phyloP scores from a whole-genome alignment of 345 rosid species.

The Excoecaria agallocha region DNA sequence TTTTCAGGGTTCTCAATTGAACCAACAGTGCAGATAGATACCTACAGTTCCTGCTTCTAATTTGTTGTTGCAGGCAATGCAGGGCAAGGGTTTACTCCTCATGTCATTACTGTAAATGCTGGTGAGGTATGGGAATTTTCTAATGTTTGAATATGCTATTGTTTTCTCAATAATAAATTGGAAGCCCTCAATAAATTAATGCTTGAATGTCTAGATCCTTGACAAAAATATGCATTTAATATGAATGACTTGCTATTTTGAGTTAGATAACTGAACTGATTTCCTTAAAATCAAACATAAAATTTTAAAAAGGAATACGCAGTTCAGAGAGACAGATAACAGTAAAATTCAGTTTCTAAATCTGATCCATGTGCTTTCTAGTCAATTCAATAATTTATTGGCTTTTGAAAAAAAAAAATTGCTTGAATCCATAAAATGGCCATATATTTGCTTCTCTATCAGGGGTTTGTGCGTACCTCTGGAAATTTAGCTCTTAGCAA shows the following conservation, averaged over 20 bases:
- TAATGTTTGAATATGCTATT: constrained; percentile 1
- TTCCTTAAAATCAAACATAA: background rate
- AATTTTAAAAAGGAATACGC: background rate
- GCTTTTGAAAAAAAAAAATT: background rate
- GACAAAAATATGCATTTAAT: background rate
- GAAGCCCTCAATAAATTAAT: background rate
- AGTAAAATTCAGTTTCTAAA: background rate
- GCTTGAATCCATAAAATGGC: background rate
- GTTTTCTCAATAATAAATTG: background rate
- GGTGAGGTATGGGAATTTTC: constrained; percentile 64
- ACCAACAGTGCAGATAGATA: background rate
- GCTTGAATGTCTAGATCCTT: background rate
- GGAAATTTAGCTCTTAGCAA: background rate
- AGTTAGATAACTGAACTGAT: background rate
- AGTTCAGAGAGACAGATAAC: background rate
- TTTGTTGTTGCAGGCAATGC: constrained; percentile 53
- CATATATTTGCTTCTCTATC: background rate
- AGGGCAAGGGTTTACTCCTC: constrained; percentile 77
- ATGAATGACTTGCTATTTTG: background rate
- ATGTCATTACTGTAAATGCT: constrained; percentile 62
- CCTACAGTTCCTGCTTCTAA: constrained; percentile 3
- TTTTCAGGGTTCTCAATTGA: constrained; percentile 1
- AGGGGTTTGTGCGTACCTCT: background rate
- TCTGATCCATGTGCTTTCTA: background rate
- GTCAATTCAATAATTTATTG: background rate